A percentile compares a stretch with the other conserved stretches of the same genome.
Conservation (phyloP, 768 basidiomycete genomes). For the Suillus spraguei region DNA sequence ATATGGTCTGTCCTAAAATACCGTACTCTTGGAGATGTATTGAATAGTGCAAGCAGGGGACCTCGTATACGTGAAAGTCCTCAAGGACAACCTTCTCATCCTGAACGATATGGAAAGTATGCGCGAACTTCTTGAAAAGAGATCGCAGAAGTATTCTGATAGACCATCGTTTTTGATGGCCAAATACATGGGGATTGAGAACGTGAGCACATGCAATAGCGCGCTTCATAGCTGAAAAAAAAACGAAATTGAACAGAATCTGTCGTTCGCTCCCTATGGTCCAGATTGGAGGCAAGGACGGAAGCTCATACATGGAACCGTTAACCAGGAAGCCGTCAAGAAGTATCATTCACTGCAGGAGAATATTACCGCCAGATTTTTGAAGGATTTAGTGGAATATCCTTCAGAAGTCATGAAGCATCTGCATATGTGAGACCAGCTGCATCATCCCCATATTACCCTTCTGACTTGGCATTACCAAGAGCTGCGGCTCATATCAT, state of each 20-base stretch:
- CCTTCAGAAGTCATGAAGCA: constrained; percentile 12
- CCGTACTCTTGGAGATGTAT: neutral
- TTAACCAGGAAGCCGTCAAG: constrained; percentile 11
- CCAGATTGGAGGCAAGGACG: constrained; percentile 16
- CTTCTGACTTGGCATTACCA: neutral
- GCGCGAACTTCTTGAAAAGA: constrained; percentile 33
- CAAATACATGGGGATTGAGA: constrained; percentile 12
- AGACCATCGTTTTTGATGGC: constrained; percentile 14
- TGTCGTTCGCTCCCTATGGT: constrained; percentile 20
- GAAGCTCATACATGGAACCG: constrained; percentile 8
- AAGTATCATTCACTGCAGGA: constrained; percentile 13
- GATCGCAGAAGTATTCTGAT: constrained; percentile 25
- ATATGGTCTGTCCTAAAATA: constrained; percentile 12
- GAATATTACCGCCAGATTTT: constrained; percentile 10
- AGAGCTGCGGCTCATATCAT: constrained; percentile 14
- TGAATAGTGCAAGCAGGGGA: constrained; percentile 14
- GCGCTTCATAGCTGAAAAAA: neutral
- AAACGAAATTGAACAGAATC: neutral
- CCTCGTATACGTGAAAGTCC: constrained; percentile 17
- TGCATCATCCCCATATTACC: neutral
- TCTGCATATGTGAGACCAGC: constrained; percentile 7
- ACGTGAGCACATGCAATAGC: neutral
- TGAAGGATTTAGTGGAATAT: constrained; percentile 9
- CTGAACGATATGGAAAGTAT: constrained; percentile 30
- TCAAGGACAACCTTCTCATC: constrained; percentile 20